These are phyloP conservation scores for Mucor indicus DNA, from an alignment of 371 early-diverging fungal species.

Conservation along the genomic window DNA sequence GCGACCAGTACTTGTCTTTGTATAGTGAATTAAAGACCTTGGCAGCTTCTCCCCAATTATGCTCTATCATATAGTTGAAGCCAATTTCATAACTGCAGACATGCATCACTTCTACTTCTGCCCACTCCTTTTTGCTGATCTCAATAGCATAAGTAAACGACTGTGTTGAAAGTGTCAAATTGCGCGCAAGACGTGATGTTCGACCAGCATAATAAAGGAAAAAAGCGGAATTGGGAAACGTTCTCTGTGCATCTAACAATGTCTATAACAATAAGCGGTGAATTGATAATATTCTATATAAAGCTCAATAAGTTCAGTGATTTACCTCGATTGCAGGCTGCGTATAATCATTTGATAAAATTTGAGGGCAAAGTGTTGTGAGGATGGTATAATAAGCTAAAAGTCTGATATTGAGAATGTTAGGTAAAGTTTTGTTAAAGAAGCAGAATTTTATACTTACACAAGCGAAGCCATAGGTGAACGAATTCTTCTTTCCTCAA, in stretches of 20 bases:
- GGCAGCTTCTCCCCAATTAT: slow-evolving; percentile 56
- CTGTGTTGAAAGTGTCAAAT: slow-evolving; percentile 44
- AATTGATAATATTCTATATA: not conserved
- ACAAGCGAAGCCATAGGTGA: slow-evolving; percentile 64
- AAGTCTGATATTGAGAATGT: slow-evolving; percentile 17
- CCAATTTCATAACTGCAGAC: slow-evolving; percentile 61
- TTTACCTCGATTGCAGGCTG: slow-evolving; percentile 57
- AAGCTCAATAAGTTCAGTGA: not conserved
- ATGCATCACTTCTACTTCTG: slow-evolving; percentile 47
- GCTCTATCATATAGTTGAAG: slow-evolving; percentile 55
- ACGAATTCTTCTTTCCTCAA: slow-evolving; percentile 56
- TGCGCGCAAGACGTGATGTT: slow-evolving; percentile 51
- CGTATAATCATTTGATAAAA: slow-evolving; percentile 38
- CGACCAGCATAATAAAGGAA: slow-evolving; percentile 64
- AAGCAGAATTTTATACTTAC: slow-evolving; percentile 17
- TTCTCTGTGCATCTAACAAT: slow-evolving; percentile 53
- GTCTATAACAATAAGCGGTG: slow-evolving; percentile 22
- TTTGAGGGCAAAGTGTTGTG: slow-evolving; percentile 46
- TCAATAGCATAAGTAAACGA: slow-evolving; percentile 50
- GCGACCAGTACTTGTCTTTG: slow-evolving; percentile 60
- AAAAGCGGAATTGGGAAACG: slow-evolving; percentile 62
- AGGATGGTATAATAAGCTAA: slow-evolving; percentile 46
- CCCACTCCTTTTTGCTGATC: slow-evolving; percentile 53
- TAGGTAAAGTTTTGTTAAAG: no score
- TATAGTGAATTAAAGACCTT: slow-evolving; percentile 51